Evolutionary conservation across 345 rosid species (phyloP).

Genomic region (Eucalyptus curtisii): DNA sequence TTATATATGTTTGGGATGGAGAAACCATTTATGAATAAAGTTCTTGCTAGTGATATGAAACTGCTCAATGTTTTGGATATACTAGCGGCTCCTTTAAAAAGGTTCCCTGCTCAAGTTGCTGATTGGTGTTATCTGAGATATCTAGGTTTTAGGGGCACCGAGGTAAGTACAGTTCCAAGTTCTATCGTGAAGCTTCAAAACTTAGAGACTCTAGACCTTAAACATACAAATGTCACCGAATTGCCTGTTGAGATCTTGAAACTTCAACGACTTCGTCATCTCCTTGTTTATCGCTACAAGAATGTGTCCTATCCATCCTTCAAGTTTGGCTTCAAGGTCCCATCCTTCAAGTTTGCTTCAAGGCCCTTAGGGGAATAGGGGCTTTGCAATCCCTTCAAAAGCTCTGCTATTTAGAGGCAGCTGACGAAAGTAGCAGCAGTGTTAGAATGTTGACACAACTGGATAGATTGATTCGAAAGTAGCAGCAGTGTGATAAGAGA

Average conservation of each 20-base stretch:
- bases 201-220: constrained; percentile 31
- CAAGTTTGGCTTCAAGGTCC: constrained; percentile 11
- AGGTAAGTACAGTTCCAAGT: constrained; percentile 8
- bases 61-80: neutral
- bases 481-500: no score
- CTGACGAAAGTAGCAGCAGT: no score
- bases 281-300: constrained; percentile 15
- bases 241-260: constrained; percentile 17
- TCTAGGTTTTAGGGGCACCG: constrained; percentile 17
- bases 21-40: neutral
- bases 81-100: neutral
- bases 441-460: constrained; percentile 14
- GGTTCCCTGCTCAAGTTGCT: constrained; percentile 14
- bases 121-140: constrained; percentile 15
- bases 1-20: constrained; percentile 10
- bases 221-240: constrained; percentile 13
- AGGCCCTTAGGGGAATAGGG: constrained; percentile 6
- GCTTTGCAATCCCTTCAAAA: neutral
- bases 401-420: no score
- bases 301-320: neutral
- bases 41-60: neutral
- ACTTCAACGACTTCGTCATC: constrained; percentile 19
- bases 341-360: constrained; percentile 3
- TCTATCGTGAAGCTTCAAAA: constrained; percentile 16
- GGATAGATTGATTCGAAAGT: neutral